Evolutionary conservation across 2,329 filamentous ascomycete species (phyloP).

Genomic region (Fusarium domesticum): DNA sequence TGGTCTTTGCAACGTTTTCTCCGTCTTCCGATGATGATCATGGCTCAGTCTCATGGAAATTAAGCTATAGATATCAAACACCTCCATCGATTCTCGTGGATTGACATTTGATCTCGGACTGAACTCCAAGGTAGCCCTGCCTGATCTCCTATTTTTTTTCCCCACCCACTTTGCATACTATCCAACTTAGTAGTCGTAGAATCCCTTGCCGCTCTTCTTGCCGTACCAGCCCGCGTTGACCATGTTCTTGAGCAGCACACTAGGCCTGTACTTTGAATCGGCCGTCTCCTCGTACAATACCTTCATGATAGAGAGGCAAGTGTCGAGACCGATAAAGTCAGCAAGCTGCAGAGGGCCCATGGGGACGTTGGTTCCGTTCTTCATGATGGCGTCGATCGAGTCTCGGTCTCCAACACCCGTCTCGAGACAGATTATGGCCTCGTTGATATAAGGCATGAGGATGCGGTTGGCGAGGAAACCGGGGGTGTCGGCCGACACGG

Average conservation of each 20-base stretch:
- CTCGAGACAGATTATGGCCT: constrained; percentile 93
- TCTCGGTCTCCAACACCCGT: constrained; percentile 86
- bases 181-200: constrained; percentile 91
- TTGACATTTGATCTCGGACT: too few relatives aligned
- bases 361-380: constrained; percentile 96
- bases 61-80: too few relatives aligned
- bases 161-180: too few relatives aligned
- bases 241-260: constrained; percentile 87
- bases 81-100: too few relatives aligned
- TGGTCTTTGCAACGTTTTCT: too few relatives aligned
- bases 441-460: constrained; percentile 99
- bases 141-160: neutral
- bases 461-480: constrained; percentile 97
- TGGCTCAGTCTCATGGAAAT: too few relatives aligned
- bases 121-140: too few relatives aligned
- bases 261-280: constrained; percentile 92
- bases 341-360: constrained; percentile 94
- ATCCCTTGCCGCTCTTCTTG: constrained; percentile 96
- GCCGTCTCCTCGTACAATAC: constrained; percentile 88
- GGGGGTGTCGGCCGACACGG: constrained; percentile 82
- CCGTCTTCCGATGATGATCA: too few relatives aligned
- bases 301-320: constrained; percentile 95
- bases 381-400: constrained; percentile 97
- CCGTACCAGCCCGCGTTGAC: constrained; percentile 97
- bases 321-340: constrained; percentile 96